Percentiles rank a stretch among this genome's conserved stretches.
phyloP scores from a whole-genome alignment of 2,329 filamentous ascomycete genomes.

The Monosporascus sp. region DNA sequence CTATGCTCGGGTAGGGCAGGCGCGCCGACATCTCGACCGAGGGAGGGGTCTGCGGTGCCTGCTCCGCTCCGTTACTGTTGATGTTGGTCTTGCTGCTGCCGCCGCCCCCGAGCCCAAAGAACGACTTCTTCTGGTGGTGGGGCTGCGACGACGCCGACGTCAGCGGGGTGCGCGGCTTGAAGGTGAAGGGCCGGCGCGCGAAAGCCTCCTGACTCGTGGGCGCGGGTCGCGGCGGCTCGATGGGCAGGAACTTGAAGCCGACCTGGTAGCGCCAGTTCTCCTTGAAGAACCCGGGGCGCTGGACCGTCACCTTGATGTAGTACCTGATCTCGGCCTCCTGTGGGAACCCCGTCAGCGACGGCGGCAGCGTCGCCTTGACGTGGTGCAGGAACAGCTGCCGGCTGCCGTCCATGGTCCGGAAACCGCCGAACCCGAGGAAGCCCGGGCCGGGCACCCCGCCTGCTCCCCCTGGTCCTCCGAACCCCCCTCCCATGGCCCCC shows the following conservation, averaged over 20 bases:
- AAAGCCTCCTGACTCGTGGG: conserved; percentile 73
- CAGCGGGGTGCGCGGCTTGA: conserved; percentile 35
- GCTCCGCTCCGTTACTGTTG: conserved; percentile 14
- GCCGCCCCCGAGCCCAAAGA: conserved; percentile 46
- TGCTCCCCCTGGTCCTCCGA: not conserved
- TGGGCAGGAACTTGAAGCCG: conserved; percentile 83
- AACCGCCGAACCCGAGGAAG: conserved; percentile 45
- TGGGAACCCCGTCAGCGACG: conserved; percentile 81
- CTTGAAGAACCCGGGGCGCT: conserved; percentile 81
- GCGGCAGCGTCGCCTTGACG: conserved; percentile 81
- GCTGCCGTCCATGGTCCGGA: conserved; percentile 59
- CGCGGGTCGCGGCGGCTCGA: conserved; percentile 76
- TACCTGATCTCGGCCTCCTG: conserved; percentile 88
- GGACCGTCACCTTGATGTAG: conserved; percentile 92
- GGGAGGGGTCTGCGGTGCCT: conserved; percentile 46
- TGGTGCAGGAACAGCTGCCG: conserved; percentile 62
- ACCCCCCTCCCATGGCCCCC: conserved; percentile 25
- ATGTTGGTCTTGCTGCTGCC: conserved; percentile 13
- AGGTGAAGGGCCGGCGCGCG: conserved; percentile 66
- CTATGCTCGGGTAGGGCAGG: conserved; percentile 78
- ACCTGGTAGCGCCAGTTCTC: conserved; percentile 72
- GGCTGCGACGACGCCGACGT: conserved; percentile 8
- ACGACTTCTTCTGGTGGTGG: conserved; percentile 40
- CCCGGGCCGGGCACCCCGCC: conserved; percentile 24
- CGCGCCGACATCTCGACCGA: conserved; percentile 74